phyloP scores from a whole-genome alignment of 129 eudicot species.

The Flaveria linearis region DNA sequence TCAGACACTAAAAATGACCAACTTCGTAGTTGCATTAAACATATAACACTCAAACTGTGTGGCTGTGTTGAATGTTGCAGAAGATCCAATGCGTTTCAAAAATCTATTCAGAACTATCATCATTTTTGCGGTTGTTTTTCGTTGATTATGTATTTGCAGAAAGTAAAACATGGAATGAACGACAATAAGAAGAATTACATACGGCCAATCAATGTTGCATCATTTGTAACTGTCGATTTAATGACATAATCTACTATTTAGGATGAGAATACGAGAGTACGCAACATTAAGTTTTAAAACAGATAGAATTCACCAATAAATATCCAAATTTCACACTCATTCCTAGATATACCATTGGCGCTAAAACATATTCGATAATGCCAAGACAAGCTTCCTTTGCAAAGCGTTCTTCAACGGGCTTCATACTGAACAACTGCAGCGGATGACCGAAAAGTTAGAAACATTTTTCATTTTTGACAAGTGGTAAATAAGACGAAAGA shows the following conservation, averaged over 20 bases:
- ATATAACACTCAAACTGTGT: neutral
- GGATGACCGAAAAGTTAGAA: neutral
- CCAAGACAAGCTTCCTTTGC: slow-evolving; percentile 3
- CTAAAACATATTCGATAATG: slow-evolving; percentile 21
- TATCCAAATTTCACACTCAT: slow-evolving; percentile 31
- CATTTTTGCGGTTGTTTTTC: neutral
- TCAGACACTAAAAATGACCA: neutral
- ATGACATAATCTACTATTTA: neutral
- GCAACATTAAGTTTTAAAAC: slow-evolving; percentile 12
- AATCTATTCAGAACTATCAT: neutral
- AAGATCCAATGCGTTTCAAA: neutral
- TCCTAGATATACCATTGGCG: slow-evolving; percentile 6
- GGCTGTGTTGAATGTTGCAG: neutral
- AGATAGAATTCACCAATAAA: slow-evolving; percentile 3
- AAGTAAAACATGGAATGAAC: no score
- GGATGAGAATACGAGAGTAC: neutral
- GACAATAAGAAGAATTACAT: neutral
- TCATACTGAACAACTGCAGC: slow-evolving; percentile 90
- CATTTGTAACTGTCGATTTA: neutral
- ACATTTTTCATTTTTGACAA: neutral
- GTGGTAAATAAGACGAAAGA: neutral
- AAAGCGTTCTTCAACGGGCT: slow-evolving; percentile 62
- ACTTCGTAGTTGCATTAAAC: neutral
- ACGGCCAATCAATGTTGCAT: neutral
- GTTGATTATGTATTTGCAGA: neutral